A percentile compares a stretch with the other conserved stretches of the same genome.
Conservation (phyloP, 352 stramenopile genomes). For the Phytophthora foliorum region DNA sequence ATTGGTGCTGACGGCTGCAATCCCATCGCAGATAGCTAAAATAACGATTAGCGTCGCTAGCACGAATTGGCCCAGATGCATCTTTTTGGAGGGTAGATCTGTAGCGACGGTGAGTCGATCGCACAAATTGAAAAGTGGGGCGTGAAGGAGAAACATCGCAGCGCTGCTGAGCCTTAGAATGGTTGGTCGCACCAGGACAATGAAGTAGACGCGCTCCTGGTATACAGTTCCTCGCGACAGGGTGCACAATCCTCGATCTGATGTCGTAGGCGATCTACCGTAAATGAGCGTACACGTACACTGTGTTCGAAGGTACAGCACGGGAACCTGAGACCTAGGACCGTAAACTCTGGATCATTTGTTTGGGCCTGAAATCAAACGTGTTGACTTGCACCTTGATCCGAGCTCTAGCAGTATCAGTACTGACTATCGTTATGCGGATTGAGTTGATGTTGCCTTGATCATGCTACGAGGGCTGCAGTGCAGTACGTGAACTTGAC, state of each 20-base stretch:
- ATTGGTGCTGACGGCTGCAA: background rate
- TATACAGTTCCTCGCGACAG: background rate
- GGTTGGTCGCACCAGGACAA: background rate
- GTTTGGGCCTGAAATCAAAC: no score
- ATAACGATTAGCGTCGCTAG: slow-evolving; percentile 3
- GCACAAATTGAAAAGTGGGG: background rate
- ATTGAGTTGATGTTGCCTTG: no score
- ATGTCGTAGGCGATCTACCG: no score
- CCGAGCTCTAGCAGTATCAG: no score
- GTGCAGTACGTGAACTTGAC: no score
- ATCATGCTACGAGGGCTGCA: no score
- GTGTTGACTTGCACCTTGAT: no score
- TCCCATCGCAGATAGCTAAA: background rate
- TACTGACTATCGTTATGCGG: no score
- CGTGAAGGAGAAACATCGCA: background rate
- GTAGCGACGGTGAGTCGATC: background rate
- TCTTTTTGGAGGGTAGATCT: background rate
- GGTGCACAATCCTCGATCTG: background rate
- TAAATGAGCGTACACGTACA: background rate
- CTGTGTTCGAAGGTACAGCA: background rate
- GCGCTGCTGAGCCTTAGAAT: background rate
- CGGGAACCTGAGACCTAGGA: background rate
- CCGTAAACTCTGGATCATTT: background rate
- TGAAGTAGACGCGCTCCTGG: background rate
- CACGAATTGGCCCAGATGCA: slow-evolving; percentile 14